These are phyloP conservation scores for Monosporascus sp. DNA, from an alignment of 2,329 filamentous ascomycete species.

Conservation along the genomic window DNA sequence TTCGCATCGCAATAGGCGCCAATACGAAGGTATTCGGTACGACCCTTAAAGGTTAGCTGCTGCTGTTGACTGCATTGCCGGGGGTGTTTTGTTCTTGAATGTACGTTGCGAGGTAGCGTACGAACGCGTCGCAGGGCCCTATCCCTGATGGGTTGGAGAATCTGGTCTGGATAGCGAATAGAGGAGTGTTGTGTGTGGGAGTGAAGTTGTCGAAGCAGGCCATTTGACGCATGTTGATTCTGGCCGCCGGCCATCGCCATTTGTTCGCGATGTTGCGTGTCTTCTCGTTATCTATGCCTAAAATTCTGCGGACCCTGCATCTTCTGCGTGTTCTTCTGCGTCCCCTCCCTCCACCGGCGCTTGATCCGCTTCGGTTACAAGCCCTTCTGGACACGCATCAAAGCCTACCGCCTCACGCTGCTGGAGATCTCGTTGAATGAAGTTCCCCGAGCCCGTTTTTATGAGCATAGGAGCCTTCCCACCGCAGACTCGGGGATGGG, in stretches of 20 bases:
- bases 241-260: constrained; percentile 4
- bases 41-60: background rate
- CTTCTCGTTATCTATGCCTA: constrained; percentile 5
- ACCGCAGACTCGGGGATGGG: background rate
- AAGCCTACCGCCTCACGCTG: constrained; percentile 2
- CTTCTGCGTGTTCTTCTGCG: background rate
- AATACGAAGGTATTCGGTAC: no score
- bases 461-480: constrained; percentile 1
- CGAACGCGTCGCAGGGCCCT: constrained; percentile 2
- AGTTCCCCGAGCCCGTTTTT: constrained; percentile 2
- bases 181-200: constrained; percentile 1
- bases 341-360: background rate
- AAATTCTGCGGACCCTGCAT: background rate
- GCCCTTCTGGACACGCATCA: constrained; percentile 2
- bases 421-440: constrained; percentile 4
- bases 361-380: constrained; percentile 4
- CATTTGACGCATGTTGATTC: constrained; percentile 4
- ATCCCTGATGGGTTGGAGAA: constrained; percentile 1
- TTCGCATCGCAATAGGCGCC: no score
- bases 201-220: constrained; percentile 3
- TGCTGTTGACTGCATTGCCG: background rate
- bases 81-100: background rate
- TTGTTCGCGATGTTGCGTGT: constrained; percentile 4
- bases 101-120: constrained; percentile 4
- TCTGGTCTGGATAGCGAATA: constrained; percentile 3